Conservation (phyloP, 2,329 filamentous ascomycete genomes). For the Aspergillus hortae region DNA sequence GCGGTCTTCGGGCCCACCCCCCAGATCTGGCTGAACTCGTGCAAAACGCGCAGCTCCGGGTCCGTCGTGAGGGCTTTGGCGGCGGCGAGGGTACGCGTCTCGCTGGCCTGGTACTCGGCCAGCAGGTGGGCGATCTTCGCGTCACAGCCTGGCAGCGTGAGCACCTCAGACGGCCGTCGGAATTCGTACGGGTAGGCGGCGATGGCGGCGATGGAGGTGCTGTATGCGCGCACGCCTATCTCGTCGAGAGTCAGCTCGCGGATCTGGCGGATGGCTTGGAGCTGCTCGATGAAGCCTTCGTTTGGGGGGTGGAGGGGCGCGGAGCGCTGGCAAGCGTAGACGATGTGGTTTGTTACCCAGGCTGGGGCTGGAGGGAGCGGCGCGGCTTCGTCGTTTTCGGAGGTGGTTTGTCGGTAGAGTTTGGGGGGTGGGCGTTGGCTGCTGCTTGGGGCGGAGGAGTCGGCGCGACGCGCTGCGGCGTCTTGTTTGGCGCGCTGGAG, state of each 20-base stretch:
- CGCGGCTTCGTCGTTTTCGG: constrained; percentile 63
- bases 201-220: constrained; percentile 76
- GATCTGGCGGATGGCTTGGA: constrained; percentile 70
- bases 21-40: constrained; percentile 80
- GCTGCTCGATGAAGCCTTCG: constrained; percentile 65
- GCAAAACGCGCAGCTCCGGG: constrained; percentile 60
- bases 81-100: constrained; percentile 58
- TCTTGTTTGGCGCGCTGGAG: constrained; percentile 54
- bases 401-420: constrained; percentile 68
- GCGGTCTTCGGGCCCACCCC: constrained; percentile 84
- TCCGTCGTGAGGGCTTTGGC: constrained; percentile 63
- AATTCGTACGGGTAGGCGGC: constrained; percentile 71
- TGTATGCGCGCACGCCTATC: constrained; percentile 81
- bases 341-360: constrained; percentile 61
- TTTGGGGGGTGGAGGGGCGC: constrained; percentile 71
- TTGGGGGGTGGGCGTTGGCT: constrained; percentile 31
- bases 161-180: constrained; percentile 41
- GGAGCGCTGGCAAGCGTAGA: constrained; percentile 77
- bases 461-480: constrained; percentile 15
- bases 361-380: constrained; percentile 65
- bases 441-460: constrained; percentile 3
- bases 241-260: constrained; percentile 70
- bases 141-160: constrained; percentile 72
- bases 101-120: constrained; percentile 64
- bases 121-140: constrained; percentile 74